Evolutionary conservation across 345 rosid genomes (phyloP), one percentile per base, ranked within the genome.

Genomic region (Hypericum androsaemum): DNA sequence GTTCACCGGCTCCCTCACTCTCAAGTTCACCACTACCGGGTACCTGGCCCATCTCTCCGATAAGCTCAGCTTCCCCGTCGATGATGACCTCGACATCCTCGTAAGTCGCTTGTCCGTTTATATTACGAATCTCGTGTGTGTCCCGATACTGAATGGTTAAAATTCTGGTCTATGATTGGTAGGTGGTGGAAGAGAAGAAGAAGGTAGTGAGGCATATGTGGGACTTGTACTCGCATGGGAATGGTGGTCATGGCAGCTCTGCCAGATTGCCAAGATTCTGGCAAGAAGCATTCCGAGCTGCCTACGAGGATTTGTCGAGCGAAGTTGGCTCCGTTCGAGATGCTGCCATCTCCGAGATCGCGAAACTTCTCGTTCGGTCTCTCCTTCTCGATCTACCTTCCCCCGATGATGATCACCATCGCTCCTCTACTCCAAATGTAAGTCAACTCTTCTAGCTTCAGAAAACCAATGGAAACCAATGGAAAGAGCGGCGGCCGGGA

Each of bases 141-240:
- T 41, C 15, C 11, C 37, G 37, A 17, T 12, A 15, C 35, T 12
- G 12, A 3, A 10, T 54, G 39, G 55, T 38, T 40, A 12, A 10
- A 17, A 40, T 43, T 35, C 32, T 7, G 0, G 44, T 0, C 17
- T 10, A 0, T 52, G 47, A 12, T 39, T 32, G 60, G 32, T 39
- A 85, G 95, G 89, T 79, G 64, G 71, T 89, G 54, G 95, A 83
- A 59, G 85, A 89, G 58, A 77, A 84, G n/a, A 83, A 79, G 89
- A 79, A 78, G 55, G 61, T 71, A 53, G 97, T 83, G 73, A 73
- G 65, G 74, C 79, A 62, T 39, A 78, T 83, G 95, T 85, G 97
- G 95, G 82, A 83, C 49, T 71, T 80, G 50, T 89, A 89, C 63
- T 74, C 76, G 11, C 92, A 85, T 0, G 68, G 86, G 59, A 64